Conservation (phyloP, 2,329 filamentous ascomycete species). For the Emydomyces testavorans region DNA sequence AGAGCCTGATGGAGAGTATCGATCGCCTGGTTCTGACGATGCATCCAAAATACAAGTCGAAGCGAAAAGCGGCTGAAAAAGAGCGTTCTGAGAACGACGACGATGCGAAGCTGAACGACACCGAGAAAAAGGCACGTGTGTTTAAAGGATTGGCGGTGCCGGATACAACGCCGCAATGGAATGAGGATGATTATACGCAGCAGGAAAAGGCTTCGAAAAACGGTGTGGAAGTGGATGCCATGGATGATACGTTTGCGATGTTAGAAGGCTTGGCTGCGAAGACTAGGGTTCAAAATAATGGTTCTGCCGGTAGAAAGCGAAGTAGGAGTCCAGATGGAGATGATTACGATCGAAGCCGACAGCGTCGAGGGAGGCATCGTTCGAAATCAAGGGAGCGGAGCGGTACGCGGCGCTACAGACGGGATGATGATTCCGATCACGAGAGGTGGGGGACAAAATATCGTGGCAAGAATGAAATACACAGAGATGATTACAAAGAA, state of each 20-base stretch:
- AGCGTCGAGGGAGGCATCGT: slow-evolving; percentile 30
- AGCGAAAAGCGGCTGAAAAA: slow-evolving; percentile 28
- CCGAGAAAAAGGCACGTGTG: slow-evolving; percentile 68
- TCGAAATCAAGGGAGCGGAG: slow-evolving; percentile 44
- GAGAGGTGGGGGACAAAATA: slow-evolving; percentile 34
- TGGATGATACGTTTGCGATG: slow-evolving; percentile 87
- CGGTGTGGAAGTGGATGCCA: slow-evolving; percentile 48
- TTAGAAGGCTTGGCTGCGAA: slow-evolving; percentile 75
- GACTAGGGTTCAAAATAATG: slow-evolving; percentile 32
- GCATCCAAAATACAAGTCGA: slow-evolving; percentile 75
- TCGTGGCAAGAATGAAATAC: slow-evolving; percentile 38
- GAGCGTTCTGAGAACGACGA: slow-evolving; percentile 31
- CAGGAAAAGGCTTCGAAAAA: slow-evolving; percentile 24
- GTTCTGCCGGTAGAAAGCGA: slow-evolving; percentile 39
- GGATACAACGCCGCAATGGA: slow-evolving; percentile 54
- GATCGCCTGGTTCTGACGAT: slow-evolving; percentile 79
- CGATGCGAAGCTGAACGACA: slow-evolving; percentile 32
- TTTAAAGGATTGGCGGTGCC: slow-evolving; percentile 84
- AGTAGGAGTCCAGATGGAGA: slow-evolving; percentile 43
- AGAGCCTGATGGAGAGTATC: slow-evolving; percentile 79
- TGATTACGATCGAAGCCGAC: slow-evolving; percentile 34
- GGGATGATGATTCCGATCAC: slow-evolving; percentile 44
- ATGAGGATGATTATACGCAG: slow-evolving; percentile 38
- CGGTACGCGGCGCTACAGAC: slow-evolving; percentile 28
- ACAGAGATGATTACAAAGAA: slow-evolving; percentile 38